Base-by-base conservation (phyloP, 2,329 filamentous ascomycete genomes). In the Ascochyta fabae region DNA sequence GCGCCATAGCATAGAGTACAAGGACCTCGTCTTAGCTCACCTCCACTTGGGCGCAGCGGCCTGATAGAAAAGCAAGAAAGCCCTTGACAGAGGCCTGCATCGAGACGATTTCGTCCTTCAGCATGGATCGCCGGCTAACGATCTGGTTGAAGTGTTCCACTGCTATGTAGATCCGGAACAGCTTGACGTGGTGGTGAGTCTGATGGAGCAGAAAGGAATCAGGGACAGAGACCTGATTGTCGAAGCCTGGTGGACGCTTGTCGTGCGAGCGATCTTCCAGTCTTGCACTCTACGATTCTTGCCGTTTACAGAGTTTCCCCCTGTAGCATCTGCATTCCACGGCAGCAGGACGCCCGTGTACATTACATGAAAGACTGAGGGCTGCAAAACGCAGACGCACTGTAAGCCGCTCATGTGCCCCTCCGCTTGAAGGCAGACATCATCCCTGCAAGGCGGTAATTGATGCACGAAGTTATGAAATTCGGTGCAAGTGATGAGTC, bases 231-330 rank as follows among this genome's bases (percentile, higher is more conserved):
- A 33, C 19, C 6, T 48, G 13, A 26, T 53, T 13, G 12, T 48
- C 15, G 43, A 46, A 36, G 38, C 50, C 16, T 42, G 43, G 50
- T 53, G 42, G 50, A 48, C 50, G 22, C 27, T 53, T 10, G 16
- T 48, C 34, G 27, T 53, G 19, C 42, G 43, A 9, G 43, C 43
- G 8, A 40, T 48, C 2, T 53, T 47, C 10, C 43, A 35, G 8
- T 35, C 43, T 6, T 44, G 50, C 16, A 38, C 42, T 27, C 13
- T 48, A n/a, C 50, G 38, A 8, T 40, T 41, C 6, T 24, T 53
- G 16, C 50, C 43, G n/a, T 39, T 41, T 15, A 23, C 36, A 3
- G 42, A 53, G 27, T 53, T 46, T 24, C 38, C 50, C 23, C 33
- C 42, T 27, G 50, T 53, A 22, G 31, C 31, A 27, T 44, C 52